phyloP scores from a whole-genome alignment of 2,329 filamentous ascomycete species.

The Paecilomyces sp. region DNA sequence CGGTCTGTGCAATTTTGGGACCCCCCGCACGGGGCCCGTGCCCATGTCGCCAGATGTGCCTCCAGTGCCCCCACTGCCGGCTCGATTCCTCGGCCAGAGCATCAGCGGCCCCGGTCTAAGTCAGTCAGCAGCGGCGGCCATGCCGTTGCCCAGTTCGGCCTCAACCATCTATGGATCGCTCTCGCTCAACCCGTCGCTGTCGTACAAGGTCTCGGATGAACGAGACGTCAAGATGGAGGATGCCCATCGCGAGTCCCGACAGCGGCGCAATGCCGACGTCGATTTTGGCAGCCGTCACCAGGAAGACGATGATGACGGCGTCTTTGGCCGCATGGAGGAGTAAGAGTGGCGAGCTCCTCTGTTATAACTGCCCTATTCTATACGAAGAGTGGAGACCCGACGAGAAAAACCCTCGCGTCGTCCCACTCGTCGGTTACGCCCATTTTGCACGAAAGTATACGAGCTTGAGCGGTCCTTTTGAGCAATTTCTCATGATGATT shows the following conservation, averaged over 20 bases:
- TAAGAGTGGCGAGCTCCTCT: constrained; percentile 34
- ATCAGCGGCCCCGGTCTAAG: constrained; percentile 40
- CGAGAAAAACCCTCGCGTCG: background rate
- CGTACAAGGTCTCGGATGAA: constrained; percentile 43
- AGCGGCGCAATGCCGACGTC: constrained; percentile 50
- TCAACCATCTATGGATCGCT: constrained; percentile 35
- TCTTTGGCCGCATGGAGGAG: constrained; percentile 96
- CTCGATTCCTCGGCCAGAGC: constrained; percentile 61
- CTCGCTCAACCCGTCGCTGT: constrained; percentile 37
- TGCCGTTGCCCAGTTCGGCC: constrained; percentile 27
- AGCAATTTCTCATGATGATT: constrained; percentile 16
- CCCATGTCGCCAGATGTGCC: constrained; percentile 66
- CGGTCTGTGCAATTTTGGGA: constrained; percentile 81
- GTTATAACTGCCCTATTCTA: background rate
- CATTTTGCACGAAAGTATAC: constrained; percentile 29
- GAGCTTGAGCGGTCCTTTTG: constrained; percentile 29
- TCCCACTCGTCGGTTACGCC: constrained; percentile 6
- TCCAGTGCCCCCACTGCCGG: constrained; percentile 79
- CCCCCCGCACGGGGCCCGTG: constrained; percentile 59
- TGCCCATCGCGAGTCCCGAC: constrained; percentile 38
- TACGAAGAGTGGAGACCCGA: background rate
- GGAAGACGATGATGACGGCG: constrained; percentile 88
- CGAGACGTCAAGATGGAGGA: constrained; percentile 64
- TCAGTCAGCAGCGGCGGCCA: constrained; percentile 16
- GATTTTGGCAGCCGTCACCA: constrained; percentile 54